Conservation (phyloP, 140 eudicot genomes). For the Flaveria floridana region DNA sequence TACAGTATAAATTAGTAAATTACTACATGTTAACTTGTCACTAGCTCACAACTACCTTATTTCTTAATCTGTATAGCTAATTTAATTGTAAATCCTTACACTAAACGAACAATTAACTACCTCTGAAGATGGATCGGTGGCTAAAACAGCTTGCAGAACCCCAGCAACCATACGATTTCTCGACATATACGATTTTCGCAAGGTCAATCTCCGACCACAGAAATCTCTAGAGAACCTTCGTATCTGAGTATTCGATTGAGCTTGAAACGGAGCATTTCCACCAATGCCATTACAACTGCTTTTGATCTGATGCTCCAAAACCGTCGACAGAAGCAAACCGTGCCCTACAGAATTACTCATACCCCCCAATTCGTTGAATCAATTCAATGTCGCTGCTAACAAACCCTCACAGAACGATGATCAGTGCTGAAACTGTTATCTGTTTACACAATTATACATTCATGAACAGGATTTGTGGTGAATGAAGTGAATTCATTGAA, state of each 20-base stretch:
- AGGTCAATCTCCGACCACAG: conserved; percentile 40
- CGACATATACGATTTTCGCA: conserved; percentile 38
- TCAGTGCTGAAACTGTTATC: background rate
- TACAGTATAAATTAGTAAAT: background rate
- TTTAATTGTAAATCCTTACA: background rate
- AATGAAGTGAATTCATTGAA: conserved; percentile 1
- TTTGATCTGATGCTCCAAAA: conserved; percentile 64
- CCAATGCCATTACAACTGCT: conserved; percentile 42
- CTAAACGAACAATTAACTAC: conserved; percentile 34
- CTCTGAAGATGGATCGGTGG: conserved; percentile 66
- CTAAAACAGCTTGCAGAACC: conserved; percentile 51
- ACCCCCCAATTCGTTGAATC: conserved; percentile 25
- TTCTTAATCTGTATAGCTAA: background rate
- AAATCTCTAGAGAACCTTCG: conserved; percentile 43
- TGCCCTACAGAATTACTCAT: conserved; percentile 76
- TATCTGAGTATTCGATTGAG: conserved; percentile 46
- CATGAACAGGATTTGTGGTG: background rate
- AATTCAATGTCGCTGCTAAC: conserved; percentile 7
- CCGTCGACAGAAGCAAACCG: conserved; percentile 42
- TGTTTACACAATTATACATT: conserved; percentile 5
- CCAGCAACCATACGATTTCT: conserved; percentile 36
- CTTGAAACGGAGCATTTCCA: conserved; percentile 43
- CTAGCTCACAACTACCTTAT: background rate
- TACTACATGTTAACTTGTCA: background rate
- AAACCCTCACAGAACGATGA: conserved; percentile 19